A percentile compares a stretch with the other conserved stretches of the same genome.
Conservation (phyloP, 208 protist species). For the Leishmania tropica region DNA sequence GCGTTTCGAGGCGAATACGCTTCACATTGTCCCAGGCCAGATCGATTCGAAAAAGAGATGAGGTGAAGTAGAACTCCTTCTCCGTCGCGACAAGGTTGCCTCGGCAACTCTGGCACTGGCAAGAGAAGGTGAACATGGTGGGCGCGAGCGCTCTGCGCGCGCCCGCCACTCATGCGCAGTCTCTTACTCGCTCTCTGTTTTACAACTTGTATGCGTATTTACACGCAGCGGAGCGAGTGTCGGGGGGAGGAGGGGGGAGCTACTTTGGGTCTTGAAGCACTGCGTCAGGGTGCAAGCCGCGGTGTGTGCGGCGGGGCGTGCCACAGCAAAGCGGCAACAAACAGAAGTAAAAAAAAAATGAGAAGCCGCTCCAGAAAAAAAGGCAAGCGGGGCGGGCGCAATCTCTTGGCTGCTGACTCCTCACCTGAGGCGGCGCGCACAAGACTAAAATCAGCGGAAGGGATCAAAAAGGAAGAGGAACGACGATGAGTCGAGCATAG, state of each 20-base stretch:
- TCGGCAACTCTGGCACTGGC: slow-evolving; percentile 70
- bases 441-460: not conserved
- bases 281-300: not conserved
- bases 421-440: not conserved
- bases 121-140: slow-evolving; percentile 55
- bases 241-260: too few species aligned
- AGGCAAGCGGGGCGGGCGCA: not conserved
- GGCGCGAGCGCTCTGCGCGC: not conserved
- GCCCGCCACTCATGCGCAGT: not conserved
- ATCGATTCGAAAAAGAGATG: slow-evolving; percentile 51
- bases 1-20: slow-evolving; percentile 60
- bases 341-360: not conserved
- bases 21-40: slow-evolving; percentile 73
- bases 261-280: not conserved
- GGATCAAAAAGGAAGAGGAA: not conserved
- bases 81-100: slow-evolving; percentile 54
- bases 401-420: not conserved
- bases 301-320: not conserved
- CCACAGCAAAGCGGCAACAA: not conserved
- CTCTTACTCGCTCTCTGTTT: not conserved
- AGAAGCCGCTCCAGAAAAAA: not conserved
- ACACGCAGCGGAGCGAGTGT: not conserved
- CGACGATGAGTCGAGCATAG: not conserved
- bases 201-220: not conserved
- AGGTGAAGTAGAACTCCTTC: slow-evolving; percentile 64